Evolutionary conservation across 2,329 filamentous ascomycete species (phyloP).

Genomic region (Neospermospora avenae): DNA sequence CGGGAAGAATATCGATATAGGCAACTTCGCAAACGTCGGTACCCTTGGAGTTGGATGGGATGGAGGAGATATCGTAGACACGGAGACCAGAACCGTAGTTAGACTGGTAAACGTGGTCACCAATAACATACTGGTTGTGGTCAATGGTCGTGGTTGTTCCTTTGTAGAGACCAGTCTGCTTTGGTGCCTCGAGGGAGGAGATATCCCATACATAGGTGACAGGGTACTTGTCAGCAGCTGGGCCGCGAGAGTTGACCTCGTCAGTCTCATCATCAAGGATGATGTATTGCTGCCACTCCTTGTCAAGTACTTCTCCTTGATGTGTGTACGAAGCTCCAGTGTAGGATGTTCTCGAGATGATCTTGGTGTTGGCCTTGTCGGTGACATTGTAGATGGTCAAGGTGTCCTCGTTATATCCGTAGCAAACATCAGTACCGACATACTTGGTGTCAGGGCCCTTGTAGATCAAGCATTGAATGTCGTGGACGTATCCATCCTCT

Average conservation of each 20-base stretch:
- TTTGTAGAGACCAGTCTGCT: conserved; percentile 43
- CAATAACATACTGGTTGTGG: conserved; percentile 45
- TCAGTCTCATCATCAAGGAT: conserved; percentile 34
- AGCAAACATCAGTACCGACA: conserved; percentile 13
- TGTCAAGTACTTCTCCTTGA: conserved; percentile 40
- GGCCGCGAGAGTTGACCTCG: conserved; percentile 41
- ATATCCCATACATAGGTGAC: conserved; percentile 52
- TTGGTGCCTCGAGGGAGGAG: conserved; percentile 38
- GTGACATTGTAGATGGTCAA: conserved; percentile 45
- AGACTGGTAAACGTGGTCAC: conserved; percentile 44
- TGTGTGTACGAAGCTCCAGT: conserved; percentile 50
- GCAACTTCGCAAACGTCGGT: conserved; percentile 43
- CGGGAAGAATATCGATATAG: conserved; percentile 32
- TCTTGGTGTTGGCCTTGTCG: conserved; percentile 34
- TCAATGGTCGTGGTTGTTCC: conserved; percentile 39
- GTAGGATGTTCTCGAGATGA: conserved; percentile 48
- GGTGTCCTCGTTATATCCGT: conserved; percentile 34
- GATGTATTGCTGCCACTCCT: conserved; percentile 12
- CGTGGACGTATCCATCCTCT: conserved; percentile 39
- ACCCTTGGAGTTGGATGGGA: conserved; percentile 32
- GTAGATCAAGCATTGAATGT: conserved; percentile 43
- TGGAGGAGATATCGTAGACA: conserved; percentile 35
- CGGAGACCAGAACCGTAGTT: conserved; percentile 49
- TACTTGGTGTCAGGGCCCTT: conserved; percentile 23
- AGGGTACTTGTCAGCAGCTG: conserved; percentile 42